A percentile compares a stretch with the other conserved stretches of the same genome.
Evolutionary conservation across 2,329 filamentous ascomycete genomes (phyloP).

Genomic region (Apiospora kogelbergensis): DNA sequence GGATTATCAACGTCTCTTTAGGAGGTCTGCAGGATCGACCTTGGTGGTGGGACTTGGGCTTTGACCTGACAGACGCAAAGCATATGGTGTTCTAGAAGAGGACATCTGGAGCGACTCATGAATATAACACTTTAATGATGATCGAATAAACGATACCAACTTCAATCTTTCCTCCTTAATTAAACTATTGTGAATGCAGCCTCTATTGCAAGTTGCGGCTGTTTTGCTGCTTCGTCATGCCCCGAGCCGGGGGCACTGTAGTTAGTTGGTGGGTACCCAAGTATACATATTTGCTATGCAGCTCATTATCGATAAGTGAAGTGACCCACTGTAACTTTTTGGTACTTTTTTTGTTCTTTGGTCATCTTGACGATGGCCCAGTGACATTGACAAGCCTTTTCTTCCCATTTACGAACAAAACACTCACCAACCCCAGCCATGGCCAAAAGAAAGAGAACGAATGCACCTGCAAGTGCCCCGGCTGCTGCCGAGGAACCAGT

Average conservation of each 20-base stretch:
- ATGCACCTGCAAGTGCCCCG: slow-evolving; percentile 26
- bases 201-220: not conserved
- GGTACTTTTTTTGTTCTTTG: slow-evolving; percentile 11
- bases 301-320: not conserved
- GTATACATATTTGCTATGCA: not conserved
- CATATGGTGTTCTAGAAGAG: not conserved
- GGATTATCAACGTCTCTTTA: not conserved
- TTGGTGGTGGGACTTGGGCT: slow-evolving; percentile 3
- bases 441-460: slow-evolving; percentile 51
- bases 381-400: not conserved
- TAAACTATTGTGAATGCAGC: not conserved
- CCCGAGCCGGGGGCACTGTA: no score
- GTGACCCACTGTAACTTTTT: not conserved
- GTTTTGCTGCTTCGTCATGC: no score
- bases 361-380: not conserved
- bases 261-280: no score
- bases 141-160: slow-evolving; percentile 7
- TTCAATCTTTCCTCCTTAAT: not conserved
- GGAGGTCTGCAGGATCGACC: slow-evolving; percentile 3
- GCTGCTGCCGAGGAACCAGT: slow-evolving; percentile 7
- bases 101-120: not conserved
- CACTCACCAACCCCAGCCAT: slow-evolving; percentile 27
- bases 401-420: slow-evolving; percentile 4
- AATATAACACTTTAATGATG: slow-evolving; percentile 6
- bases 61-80: slow-evolving; percentile 6